Conservation (phyloP, 208 protist species). For the Spongospora subterranea region DNA sequence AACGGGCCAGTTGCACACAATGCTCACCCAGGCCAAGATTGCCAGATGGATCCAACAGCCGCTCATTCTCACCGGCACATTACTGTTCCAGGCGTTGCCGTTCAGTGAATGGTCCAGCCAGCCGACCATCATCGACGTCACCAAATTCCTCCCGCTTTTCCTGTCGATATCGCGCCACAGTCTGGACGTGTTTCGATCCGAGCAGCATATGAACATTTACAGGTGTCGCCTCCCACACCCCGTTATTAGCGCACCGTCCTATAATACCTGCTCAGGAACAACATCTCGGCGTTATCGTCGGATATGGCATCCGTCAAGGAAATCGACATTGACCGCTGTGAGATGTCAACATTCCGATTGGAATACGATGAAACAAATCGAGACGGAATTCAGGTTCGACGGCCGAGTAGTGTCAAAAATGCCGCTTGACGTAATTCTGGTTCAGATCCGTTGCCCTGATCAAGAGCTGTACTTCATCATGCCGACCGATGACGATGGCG, state of each 20-base stretch:
- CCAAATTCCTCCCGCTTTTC: not conserved
- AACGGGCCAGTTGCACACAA: not conserved
- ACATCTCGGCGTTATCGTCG: too few relatives aligned
- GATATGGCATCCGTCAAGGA: too few relatives aligned
- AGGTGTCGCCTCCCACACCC: too few relatives aligned
- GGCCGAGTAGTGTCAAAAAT: not conserved
- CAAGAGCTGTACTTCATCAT: not conserved
- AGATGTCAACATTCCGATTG: slow-evolving; percentile 47
- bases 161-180: not conserved
- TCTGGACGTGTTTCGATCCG: not conserved
- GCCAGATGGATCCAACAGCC: not conserved
- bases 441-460: not conserved
- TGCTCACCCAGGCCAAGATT: not conserved
- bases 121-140: not conserved
- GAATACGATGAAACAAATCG: not conserved
- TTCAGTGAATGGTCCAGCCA: not conserved
- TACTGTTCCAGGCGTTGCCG: not conserved
- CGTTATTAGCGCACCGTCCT: not conserved
- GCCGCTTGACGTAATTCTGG: not conserved
- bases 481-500: not conserved
- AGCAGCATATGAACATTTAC: not conserved
- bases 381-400: slow-evolving; percentile 27
- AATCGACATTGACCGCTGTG: not conserved
- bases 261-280: not conserved
- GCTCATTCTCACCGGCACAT: not conserved